A percentile compares a stretch with the other conserved stretches of the same genome.
phyloP scores from a whole-genome alignment of 2,329 filamentous ascomycete genomes.

The Aureobasidium zeae region DNA sequence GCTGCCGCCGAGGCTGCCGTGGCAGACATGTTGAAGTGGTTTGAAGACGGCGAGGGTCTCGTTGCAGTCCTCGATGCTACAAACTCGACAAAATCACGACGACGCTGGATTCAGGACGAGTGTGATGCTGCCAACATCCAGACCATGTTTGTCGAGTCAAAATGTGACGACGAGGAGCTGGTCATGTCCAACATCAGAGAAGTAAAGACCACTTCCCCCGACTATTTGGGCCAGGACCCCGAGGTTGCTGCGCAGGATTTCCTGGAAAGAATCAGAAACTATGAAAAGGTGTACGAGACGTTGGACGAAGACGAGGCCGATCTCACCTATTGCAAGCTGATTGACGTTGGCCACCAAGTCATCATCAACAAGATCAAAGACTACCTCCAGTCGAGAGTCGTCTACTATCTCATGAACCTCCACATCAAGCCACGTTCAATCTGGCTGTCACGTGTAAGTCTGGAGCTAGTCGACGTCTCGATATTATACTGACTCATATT shows the following conservation, averaged over 20 bases:
- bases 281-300: slow-evolving; percentile 93
- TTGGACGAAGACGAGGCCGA: slow-evolving; percentile 82
- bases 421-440: slow-evolving; percentile 95
- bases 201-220: slow-evolving; percentile 92
- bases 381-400: slow-evolving; percentile 89
- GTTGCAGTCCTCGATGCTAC: slow-evolving; percentile 95
- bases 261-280: slow-evolving; percentile 86
- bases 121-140: slow-evolving; percentile 71
- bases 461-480: background rate
- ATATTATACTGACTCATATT: background rate
- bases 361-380: slow-evolving; percentile 98
- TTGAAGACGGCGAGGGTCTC: slow-evolving; percentile 62
- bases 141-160: slow-evolving; percentile 91
- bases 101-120: slow-evolving; percentile 81
- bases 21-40: slow-evolving; percentile 90
- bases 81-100: slow-evolving; percentile 83
- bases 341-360: slow-evolving; percentile 90
- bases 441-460: slow-evolving; percentile 75
- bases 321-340: slow-evolving; percentile 92
- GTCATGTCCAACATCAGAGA: slow-evolving; percentile 98
- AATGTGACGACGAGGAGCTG: slow-evolving; percentile 88
- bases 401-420: slow-evolving; percentile 97
- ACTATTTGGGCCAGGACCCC: slow-evolving; percentile 89
- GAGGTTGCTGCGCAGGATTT: slow-evolving; percentile 87
- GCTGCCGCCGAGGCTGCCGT: slow-evolving; percentile 88